Conservation (phyloP, 352 stramenopile genomes). For the Globisporangium splendens region DNA sequence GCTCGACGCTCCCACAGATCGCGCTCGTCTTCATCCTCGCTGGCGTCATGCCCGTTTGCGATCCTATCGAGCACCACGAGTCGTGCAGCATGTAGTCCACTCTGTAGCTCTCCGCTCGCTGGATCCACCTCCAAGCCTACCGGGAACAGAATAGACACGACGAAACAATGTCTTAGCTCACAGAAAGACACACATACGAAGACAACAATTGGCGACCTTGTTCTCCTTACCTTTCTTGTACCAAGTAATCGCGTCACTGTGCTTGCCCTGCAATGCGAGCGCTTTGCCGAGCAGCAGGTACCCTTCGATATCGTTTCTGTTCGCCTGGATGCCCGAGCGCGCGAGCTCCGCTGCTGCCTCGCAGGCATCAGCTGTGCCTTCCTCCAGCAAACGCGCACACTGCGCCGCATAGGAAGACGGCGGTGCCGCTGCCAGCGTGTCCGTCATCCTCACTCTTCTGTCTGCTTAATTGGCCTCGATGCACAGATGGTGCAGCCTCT, state of each 20-base stretch:
- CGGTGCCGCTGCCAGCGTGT: constrained; percentile 6
- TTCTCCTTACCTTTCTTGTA: constrained; percentile 45
- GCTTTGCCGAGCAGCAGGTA: constrained; percentile 36
- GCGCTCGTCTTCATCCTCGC: constrained; percentile 23
- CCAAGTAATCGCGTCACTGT: constrained; percentile 36
- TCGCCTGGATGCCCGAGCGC: constrained; percentile 19
- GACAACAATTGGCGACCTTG: neutral
- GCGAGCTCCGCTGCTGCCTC: constrained; percentile 29
- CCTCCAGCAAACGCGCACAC: constrained; percentile 29
- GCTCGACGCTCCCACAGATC: neutral
- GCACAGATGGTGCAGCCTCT: too few relatives aligned
- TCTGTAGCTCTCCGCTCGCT: constrained; percentile 32
- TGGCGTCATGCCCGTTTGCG: constrained; percentile 30
- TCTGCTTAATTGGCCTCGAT: too few relatives aligned
- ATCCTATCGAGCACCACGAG: constrained; percentile 51
- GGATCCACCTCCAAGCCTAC: constrained; percentile 47
- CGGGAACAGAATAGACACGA: neutral
- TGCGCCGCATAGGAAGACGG: constrained; percentile 6
- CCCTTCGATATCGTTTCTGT: constrained; percentile 17
- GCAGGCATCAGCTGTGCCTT: constrained; percentile 15
- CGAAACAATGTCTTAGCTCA: too few relatives aligned
- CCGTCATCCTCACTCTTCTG: neutral
- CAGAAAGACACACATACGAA: too few relatives aligned
- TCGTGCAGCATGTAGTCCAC: constrained; percentile 41
- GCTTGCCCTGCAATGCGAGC: constrained; percentile 27